These are phyloP conservation scores for Leishmania major DNA, from an alignment of 208 protist species.

Conservation along the genomic window DNA sequence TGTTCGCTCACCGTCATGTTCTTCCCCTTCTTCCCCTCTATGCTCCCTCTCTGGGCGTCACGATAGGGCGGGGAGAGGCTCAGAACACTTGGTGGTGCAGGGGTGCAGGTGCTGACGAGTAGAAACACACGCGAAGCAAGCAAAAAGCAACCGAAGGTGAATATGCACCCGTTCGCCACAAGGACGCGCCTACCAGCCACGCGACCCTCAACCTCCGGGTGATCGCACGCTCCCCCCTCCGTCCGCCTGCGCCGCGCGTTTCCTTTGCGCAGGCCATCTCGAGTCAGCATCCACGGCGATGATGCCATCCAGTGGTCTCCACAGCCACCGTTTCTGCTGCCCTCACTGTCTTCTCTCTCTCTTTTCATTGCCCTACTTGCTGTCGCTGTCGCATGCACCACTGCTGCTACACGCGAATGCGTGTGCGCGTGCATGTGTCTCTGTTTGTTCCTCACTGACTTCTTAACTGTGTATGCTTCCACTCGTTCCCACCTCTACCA, in stretches of 20 bases:
- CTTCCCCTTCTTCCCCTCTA: neutral
- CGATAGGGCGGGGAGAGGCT: neutral
- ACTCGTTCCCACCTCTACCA: neutral
- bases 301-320: neutral
- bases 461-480: neutral
- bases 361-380: neutral
- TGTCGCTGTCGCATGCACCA: neutral
- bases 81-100: neutral
- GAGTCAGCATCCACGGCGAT: neutral
- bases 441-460: neutral
- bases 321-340: neutral
- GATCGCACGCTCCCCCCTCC: neutral
- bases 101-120: neutral
- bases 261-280: neutral
- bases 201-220: neutral
- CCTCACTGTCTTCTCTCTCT: neutral
- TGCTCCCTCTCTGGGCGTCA: neutral
- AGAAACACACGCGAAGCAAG: neutral
- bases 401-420: neutral
- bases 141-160: neutral
- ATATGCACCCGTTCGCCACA: neutral
- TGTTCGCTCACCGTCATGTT: neutral
- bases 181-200: neutral
- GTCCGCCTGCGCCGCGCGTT: neutral
- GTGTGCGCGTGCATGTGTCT: neutral